Conservation (phyloP, 345 rosid species). For the Arabidopsis suecica region DNA sequence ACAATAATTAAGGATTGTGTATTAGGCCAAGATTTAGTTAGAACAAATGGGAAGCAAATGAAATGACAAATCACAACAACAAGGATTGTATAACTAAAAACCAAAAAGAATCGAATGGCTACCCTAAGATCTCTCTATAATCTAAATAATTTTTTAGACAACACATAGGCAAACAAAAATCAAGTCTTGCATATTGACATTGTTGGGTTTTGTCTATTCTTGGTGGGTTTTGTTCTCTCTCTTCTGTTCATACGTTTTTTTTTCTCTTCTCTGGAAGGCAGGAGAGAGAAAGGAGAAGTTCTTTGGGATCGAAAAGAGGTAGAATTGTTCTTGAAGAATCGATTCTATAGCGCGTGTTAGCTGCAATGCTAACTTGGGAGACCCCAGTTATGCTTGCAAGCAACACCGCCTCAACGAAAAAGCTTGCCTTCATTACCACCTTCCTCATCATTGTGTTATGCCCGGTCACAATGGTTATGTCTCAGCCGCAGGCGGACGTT, state of each 20-base stretch:
- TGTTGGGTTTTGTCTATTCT: slow-evolving; percentile 48
- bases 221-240: slow-evolving; percentile 41
- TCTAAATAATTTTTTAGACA: slow-evolving; percentile 32
- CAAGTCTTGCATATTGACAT: slow-evolving; percentile 29
- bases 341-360: slow-evolving; percentile 18
- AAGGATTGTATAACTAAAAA: slow-evolving; percentile 26
- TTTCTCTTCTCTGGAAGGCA: slow-evolving; percentile 21
- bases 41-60: slow-evolving; percentile 10
- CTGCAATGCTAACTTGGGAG: slow-evolving; percentile 56
- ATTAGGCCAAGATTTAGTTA: neutral
- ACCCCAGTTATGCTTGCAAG: slow-evolving; percentile 51
- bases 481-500: slow-evolving; percentile 28
- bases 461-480: slow-evolving; percentile 20
- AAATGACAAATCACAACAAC: slow-evolving; percentile 35
- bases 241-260: slow-evolving; percentile 25
- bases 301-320: slow-evolving; percentile 4
- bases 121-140: slow-evolving; percentile 38
- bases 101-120: slow-evolving; percentile 29
- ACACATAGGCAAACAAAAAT: slow-evolving; percentile 29
- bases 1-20: too few species aligned
- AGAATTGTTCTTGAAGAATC: slow-evolving; percentile 9
- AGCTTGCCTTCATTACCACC: slow-evolving; percentile 2
- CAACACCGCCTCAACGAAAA: slow-evolving; percentile 37
- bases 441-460: slow-evolving; percentile 31
- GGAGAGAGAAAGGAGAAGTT: neutral